Percentiles rank a stretch among this genome's conserved stretches.
These are phyloP conservation scores for Aspergillus sclerotioniger DNA, from an alignment of 495 filamentous ascomycete genomes.

Conservation along the genomic window DNA sequence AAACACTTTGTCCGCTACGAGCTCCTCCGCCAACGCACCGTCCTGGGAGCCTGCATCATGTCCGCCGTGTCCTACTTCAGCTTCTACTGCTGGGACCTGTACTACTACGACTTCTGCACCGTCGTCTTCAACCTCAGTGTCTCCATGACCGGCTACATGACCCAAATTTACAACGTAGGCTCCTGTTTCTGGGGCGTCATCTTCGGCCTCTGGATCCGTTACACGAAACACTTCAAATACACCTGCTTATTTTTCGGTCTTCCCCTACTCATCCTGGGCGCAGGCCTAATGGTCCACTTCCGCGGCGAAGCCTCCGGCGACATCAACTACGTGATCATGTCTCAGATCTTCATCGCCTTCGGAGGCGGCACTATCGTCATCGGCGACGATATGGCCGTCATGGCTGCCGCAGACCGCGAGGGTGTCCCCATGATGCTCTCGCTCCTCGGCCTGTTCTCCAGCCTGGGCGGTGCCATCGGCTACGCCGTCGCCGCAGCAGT, in stretches of 20 bases:
- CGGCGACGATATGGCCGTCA: constrained; percentile 68
- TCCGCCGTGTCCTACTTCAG: constrained; percentile 56
- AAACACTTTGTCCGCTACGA: constrained; percentile 59
- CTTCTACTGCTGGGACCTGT: constrained; percentile 67
- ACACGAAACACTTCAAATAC: constrained; percentile 55
- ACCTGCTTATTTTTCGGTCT: constrained; percentile 60
- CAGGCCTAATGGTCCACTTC: constrained; percentile 69
- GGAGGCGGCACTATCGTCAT: constrained; percentile 64
- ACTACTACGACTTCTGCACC: constrained; percentile 66
- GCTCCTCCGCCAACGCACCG: constrained; percentile 61
- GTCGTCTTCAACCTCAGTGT: constrained; percentile 64
- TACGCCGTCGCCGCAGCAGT: constrained; percentile 63
- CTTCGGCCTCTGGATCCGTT: constrained; percentile 55
- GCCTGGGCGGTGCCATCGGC: constrained; percentile 69
- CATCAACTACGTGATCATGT: constrained; percentile 71
- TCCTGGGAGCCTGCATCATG: constrained; percentile 60
- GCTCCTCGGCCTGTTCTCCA: constrained; percentile 62
- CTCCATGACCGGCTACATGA: constrained; percentile 59
- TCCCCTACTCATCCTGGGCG: constrained; percentile 60
- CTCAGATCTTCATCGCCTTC: constrained; percentile 76
- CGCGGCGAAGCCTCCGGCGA: constrained; percentile 54
- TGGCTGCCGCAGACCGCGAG: constrained; percentile 62
- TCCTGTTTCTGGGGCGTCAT: constrained; percentile 61
- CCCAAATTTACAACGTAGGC: constrained; percentile 67
- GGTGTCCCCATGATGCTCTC: constrained; percentile 71